Evolutionary conservation across 2,329 filamentous ascomycete species (phyloP).

Genomic region (Diaporthe citri): DNA sequence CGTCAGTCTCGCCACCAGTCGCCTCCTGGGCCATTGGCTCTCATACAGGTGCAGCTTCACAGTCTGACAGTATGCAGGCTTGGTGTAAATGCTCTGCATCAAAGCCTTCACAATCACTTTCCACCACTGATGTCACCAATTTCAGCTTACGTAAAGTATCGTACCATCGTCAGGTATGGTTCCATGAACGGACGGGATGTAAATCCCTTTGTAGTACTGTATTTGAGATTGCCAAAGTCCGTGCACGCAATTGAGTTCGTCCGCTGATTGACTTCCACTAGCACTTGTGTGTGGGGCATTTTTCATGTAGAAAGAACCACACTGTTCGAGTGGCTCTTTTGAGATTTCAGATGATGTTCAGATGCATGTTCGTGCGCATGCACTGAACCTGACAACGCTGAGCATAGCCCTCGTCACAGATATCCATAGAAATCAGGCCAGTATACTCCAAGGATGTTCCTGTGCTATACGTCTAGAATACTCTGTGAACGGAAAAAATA

Average conservation of each 20-base stretch:
- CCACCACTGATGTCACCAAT: background rate
- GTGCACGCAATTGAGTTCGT: background rate
- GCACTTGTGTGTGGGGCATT: background rate
- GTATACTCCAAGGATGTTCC: slow-evolving; percentile 1
- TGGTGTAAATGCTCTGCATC: background rate
- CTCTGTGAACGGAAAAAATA: no score
- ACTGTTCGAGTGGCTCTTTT: background rate
- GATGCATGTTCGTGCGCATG: background rate
- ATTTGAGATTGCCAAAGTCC: slow-evolving; percentile 2
- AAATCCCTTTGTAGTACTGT: background rate
- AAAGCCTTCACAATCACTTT: background rate
- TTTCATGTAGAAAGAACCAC: background rate
- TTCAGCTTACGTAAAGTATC: background rate
- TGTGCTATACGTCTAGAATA: no score
- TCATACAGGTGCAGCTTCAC: no score
- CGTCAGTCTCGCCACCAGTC: background rate
- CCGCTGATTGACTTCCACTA: background rate
- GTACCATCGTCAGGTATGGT: background rate
- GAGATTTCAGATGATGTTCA: background rate
- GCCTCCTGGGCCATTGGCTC: background rate
- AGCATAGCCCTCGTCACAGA: background rate
- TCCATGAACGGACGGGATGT: background rate
- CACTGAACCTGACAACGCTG: background rate
- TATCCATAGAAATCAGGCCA: background rate
- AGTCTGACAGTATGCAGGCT: no score